Evolutionary conservation across 495 filamentous ascomycete species (phyloP).

Genomic region (Xylaria bambusicola): DNA sequence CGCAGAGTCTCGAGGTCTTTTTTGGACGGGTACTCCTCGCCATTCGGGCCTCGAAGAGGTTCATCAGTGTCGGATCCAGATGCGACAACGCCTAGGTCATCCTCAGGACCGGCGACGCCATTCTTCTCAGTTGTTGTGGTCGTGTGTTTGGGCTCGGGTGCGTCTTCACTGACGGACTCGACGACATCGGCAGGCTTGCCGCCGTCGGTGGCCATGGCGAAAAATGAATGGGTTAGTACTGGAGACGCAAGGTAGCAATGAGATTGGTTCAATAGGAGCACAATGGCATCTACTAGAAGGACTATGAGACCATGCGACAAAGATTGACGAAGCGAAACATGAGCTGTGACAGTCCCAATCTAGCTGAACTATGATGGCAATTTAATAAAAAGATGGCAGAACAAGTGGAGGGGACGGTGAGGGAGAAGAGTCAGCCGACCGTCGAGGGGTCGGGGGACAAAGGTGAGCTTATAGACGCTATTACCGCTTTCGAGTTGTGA

Average conservation of each 20-base stretch:
- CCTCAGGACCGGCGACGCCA: neutral
- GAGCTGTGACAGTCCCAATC: neutral
- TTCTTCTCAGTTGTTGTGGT: neutral
- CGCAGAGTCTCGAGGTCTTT: slow-evolving; percentile 63
- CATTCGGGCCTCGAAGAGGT: slow-evolving; percentile 28
- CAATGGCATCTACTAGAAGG: neutral
- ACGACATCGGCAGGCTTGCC: neutral
- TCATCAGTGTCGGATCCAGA: slow-evolving; percentile 26
- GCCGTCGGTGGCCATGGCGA: slow-evolving; percentile 9
- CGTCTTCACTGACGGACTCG: neutral
- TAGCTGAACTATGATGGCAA: neutral
- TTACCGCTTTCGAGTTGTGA: neutral
- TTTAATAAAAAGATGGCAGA: neutral
- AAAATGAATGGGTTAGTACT: neutral
- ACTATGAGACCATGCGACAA: neutral
- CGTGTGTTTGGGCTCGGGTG: slow-evolving; percentile 8
- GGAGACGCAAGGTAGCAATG: no score
- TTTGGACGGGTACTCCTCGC: slow-evolving; percentile 53
- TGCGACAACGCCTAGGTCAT: slow-evolving; percentile 11
- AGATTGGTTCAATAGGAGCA: neutral
- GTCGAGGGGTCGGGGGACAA: neutral
- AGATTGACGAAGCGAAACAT: neutral
- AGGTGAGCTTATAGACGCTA: slow-evolving; percentile 1
- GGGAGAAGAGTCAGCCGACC: neutral
- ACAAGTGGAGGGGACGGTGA: neutral